Percentiles rank a stretch among this genome's conserved stretches.
These are phyloP conservation scores for Plasmodium malariae DNA, from an alignment of 169 alveolate genomes.

Conservation along the genomic window DNA sequence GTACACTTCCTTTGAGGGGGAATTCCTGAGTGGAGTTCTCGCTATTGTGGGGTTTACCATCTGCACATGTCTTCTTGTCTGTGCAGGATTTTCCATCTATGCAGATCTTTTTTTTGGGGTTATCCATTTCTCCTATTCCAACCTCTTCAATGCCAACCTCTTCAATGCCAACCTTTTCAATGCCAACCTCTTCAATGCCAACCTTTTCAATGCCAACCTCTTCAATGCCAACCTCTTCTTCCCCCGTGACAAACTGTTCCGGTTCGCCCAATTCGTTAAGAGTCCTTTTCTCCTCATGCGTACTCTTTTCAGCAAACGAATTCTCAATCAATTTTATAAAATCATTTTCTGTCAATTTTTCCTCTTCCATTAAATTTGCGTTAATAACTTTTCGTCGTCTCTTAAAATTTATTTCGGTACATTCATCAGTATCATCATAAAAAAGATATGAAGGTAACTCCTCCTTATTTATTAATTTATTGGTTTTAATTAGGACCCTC, in stretches of 20 bases:
- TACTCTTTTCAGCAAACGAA: not conserved
- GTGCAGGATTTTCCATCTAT: not conserved
- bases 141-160: not conserved
- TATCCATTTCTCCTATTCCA: not conserved
- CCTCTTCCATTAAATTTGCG: conserved; percentile 35
- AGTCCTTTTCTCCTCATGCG: no score
- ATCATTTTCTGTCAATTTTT: conserved; percentile 32
- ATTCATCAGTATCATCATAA: conserved; percentile 28
- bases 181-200: not conserved
- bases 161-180: not conserved
- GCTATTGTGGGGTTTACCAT: no score
- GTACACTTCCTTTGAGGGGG: not conserved
- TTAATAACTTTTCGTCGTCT: conserved; percentile 46
- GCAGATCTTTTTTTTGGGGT: not conserved
- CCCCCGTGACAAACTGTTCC: not conserved
- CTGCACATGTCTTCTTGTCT: not conserved
- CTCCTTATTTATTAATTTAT: conserved; percentile 21
- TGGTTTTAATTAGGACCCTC: conserved; percentile 17
- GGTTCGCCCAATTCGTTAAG: no score
- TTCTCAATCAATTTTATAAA: conserved; percentile 14
- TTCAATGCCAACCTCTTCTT: not conserved
- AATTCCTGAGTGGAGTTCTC: no score
- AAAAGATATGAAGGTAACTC: conserved; percentile 40
- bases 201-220: not conserved
- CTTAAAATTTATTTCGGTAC: conserved; percentile 21